Evolutionary conservation across 2,329 filamentous ascomycete species (phyloP), one percentile per base, ranked within the genome.

Genomic region (Penicillium fuscoglaucum): DNA sequence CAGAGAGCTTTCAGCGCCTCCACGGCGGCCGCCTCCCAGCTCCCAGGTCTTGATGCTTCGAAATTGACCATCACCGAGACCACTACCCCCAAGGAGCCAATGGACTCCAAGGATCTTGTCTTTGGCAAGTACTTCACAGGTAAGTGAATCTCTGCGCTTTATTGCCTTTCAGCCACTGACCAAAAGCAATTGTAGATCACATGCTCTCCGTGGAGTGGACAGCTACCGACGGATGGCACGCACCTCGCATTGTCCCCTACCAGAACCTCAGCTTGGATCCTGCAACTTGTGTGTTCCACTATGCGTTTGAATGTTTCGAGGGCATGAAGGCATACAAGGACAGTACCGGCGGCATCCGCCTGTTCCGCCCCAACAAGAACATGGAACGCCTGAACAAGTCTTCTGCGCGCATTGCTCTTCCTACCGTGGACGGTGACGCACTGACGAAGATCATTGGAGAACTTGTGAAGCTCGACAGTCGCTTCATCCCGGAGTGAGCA

Each of bases 261-360:
- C 92, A 97, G 79, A 97, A 97, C 79, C 90, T 99, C 68, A 93
- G 90, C 46, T 89, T 99, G 69, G 95, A 98, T 76, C 95, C 95
- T 28, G 91, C 95, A 44, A 95, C 91, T 35, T 98, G 93, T 79
- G 95, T 98, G 62, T 93, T 99, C 80, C 95, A 99, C 84, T 99
- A 99, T 78, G 95, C 91, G 49, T 98, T 98, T 73, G 91, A 96
- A 78, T 95, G 90, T 76, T 99, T 99, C 78, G 95, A 99, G 82
- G 95, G 95, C 68, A 96, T 98, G 92, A 99, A 99, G 82, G 95
- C 95, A 60, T 99, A 99, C 84, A 96, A 93, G 78, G 91, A 96
- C 79, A 86, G 84, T 70, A 74, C 85, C 44, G 91, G 91, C 68
- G 80, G 87, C 59, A 85, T 96, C 67, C 88, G 93, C 55, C 82